phyloP scores from a whole-genome alignment of 2,329 filamentous ascomycete species.

The Ceratocystis cubensis region DNA sequence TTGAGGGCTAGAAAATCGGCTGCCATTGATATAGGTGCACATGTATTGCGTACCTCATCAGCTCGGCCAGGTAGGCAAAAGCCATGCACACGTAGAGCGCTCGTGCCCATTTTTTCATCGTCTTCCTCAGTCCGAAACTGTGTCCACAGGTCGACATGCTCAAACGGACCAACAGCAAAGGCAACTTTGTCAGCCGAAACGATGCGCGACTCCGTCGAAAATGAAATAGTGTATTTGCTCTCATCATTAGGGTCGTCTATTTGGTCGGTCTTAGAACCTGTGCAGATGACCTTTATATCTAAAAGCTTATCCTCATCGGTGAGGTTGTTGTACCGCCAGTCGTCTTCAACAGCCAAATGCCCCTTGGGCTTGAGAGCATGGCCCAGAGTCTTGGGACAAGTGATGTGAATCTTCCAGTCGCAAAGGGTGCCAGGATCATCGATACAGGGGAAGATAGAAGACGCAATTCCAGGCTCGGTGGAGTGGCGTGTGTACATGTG shows the following conservation, averaged over 20 bases:
- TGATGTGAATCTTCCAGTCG: conserved; percentile 79
- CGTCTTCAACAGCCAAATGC: conserved; percentile 27
- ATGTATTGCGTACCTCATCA: conserved; percentile 76
- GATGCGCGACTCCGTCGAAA: conserved; percentile 54
- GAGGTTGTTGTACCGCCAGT: conserved; percentile 28
- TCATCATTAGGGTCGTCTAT: conserved; percentile 62
- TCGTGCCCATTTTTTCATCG: conserved; percentile 78
- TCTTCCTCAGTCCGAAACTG: conserved; percentile 84
- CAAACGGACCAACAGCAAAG: conserved; percentile 88
- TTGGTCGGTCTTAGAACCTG: conserved; percentile 79
- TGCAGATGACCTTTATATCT: conserved; percentile 83
- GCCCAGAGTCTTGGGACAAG: conserved; percentile 72
- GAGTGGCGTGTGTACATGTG: conserved; percentile 84
- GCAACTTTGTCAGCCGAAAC: conserved; percentile 81
- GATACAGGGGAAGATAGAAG: conserved; percentile 83
- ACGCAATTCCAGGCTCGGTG: conserved; percentile 63
- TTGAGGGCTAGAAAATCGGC: conserved; percentile 85
- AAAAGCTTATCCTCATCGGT: conserved; percentile 72
- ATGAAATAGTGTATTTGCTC: conserved; percentile 76
- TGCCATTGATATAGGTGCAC: conserved; percentile 68
- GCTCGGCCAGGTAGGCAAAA: conserved; percentile 78
- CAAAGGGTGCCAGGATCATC: conserved; percentile 73
- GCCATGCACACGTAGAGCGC: conserved; percentile 76
- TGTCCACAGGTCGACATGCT: conserved; percentile 73
- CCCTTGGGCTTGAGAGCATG: conserved; percentile 46